Conservation (phyloP, 1,139 yeast genomes). For the Hyphopichia wangnamkhiaoensis region DNA sequence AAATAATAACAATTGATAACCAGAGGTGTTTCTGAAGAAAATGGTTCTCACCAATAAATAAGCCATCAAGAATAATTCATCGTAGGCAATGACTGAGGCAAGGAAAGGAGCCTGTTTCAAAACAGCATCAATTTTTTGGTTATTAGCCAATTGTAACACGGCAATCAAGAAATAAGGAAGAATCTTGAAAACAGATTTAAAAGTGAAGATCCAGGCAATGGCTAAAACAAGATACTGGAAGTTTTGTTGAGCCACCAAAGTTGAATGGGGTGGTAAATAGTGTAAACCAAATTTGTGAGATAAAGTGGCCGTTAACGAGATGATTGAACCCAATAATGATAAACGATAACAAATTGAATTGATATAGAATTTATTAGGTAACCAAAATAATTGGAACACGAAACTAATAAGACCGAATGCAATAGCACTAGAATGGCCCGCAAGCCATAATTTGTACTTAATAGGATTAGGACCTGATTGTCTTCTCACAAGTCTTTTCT, state of each 20-base stretch:
- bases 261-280: slow-evolving; percentile 55
- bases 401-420: slow-evolving; percentile 52
- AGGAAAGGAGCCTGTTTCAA: slow-evolving; percentile 39
- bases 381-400: slow-evolving; percentile 47
- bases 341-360: slow-evolving; percentile 52
- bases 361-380: slow-evolving; percentile 45
- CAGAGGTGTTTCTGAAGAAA: slow-evolving; percentile 65
- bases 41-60: slow-evolving; percentile 60
- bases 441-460: slow-evolving; percentile 57
- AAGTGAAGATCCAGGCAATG: slow-evolving; percentile 60
- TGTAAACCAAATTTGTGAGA: slow-evolving; percentile 57
- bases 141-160: slow-evolving; percentile 51
- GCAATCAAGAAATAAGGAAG: slow-evolving; percentile 61
- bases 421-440: slow-evolving; percentile 56
- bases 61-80: slow-evolving; percentile 56
- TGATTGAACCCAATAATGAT: slow-evolving; percentile 55
- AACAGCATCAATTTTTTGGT: slow-evolving; percentile 42
- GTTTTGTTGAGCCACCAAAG: slow-evolving; percentile 66
- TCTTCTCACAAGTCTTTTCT: slow-evolving; percentile 42
- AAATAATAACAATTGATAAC: slow-evolving; percentile 62
- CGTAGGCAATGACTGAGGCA: slow-evolving; percentile 56
- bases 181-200: slow-evolving; percentile 65
- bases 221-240: slow-evolving; percentile 64
- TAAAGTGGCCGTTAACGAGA: slow-evolving; percentile 56
- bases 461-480: slow-evolving; percentile 37